phyloP scores from a whole-genome alignment of 1,139 yeast genomes.

The Geotrichum klebahnii region DNA sequence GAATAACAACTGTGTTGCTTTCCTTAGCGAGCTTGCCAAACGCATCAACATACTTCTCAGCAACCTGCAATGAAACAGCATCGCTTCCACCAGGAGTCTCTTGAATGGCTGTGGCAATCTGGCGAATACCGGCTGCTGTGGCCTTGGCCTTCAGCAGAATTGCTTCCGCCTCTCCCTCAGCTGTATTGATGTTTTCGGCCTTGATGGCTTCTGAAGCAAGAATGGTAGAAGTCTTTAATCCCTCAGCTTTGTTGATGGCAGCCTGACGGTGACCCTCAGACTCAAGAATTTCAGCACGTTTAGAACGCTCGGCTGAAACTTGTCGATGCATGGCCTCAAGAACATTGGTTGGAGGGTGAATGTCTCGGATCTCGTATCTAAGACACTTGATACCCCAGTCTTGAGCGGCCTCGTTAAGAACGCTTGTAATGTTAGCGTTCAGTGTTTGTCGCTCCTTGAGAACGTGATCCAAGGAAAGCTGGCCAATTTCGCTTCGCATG shows the following conservation, averaged over 20 bases:
- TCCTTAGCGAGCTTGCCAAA: constrained; percentile 81
- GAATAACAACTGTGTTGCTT: constrained; percentile 70
- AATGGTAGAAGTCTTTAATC: constrained; percentile 82
- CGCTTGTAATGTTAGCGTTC: constrained; percentile 68
- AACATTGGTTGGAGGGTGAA: constrained; percentile 83
- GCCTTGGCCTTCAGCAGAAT: constrained; percentile 68
- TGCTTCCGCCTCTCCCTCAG: constrained; percentile 72
- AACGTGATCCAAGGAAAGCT: constrained; percentile 71
- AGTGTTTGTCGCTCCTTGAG: constrained; percentile 69
- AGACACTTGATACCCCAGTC: constrained; percentile 86
- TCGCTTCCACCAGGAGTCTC: constrained; percentile 67
- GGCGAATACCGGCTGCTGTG: constrained; percentile 64
- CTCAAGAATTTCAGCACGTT: constrained; percentile 81
- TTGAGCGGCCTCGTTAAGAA: constrained; percentile 76
- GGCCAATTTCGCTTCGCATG: constrained; percentile 86
- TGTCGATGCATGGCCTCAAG: constrained; percentile 88
- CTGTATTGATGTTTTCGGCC: constrained; percentile 71
- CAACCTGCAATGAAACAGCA: constrained; percentile 74
- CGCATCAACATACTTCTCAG: constrained; percentile 78
- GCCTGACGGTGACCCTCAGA: constrained; percentile 80
- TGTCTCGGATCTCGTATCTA: constrained; percentile 82
- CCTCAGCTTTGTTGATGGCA: constrained; percentile 74
- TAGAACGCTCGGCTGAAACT: constrained; percentile 80
- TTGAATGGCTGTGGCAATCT: constrained; percentile 62
- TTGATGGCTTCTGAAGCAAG: constrained; percentile 82